Evolutionary conservation across 2,329 filamentous ascomycete genomes (phyloP).

Genomic region (Raffaelea albimanens): DNA sequence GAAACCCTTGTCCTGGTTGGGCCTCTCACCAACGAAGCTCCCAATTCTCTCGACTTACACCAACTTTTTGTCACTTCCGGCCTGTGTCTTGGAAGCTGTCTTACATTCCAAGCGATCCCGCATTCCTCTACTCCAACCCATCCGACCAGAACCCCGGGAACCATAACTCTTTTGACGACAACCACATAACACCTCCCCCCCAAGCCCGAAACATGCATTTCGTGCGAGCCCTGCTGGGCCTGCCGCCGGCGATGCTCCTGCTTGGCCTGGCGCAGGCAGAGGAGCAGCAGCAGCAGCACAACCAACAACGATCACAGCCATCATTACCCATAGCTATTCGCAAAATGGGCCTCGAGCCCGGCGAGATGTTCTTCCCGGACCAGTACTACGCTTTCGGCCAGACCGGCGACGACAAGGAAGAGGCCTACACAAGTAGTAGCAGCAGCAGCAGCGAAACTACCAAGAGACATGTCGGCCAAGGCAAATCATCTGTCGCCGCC

Average conservation of each 20-base stretch:
- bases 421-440: neutral
- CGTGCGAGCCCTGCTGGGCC: conserved; percentile 2
- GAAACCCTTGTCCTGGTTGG: too few species aligned
- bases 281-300: conserved; percentile 16
- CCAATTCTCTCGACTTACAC: too few species aligned
- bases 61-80: too few species aligned
- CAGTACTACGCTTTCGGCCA: conserved; percentile 43
- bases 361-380: conserved; percentile 64
- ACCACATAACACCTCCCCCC: neutral
- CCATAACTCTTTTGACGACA: too few species aligned
- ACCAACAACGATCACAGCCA: conserved; percentile 1
- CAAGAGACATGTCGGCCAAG: neutral
- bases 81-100: too few species aligned
- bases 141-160: too few species aligned
- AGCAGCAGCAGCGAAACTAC: conserved; percentile 1
- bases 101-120: too few species aligned
- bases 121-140: too few species aligned
- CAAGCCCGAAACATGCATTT: conserved; percentile 4
- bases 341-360: conserved; percentile 62
- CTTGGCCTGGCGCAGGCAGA: conserved; percentile 30
- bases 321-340: conserved; percentile 50
- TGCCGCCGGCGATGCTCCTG: conserved; percentile 32
- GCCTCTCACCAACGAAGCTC: too few species aligned
- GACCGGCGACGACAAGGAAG: conserved; percentile 8
- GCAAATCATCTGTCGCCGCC: too few species aligned